Percentiles rank a stretch among this genome's conserved stretches.
Conservation (phyloP, 768 basidiomycete species). For the Terana coerulea region DNA sequence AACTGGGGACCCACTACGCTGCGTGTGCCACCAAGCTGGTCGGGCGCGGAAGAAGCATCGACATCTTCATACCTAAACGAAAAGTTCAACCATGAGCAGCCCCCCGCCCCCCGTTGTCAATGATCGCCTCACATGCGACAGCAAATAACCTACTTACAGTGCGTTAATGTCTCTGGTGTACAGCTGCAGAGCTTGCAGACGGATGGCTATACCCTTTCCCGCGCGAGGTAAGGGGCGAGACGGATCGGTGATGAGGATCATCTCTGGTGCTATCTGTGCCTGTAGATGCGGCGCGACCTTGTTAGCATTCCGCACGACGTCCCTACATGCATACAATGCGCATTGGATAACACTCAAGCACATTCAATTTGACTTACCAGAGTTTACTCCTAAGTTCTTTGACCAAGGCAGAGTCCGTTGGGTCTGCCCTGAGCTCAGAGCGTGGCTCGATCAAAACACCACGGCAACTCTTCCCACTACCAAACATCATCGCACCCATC, state of each 20-base stretch:
- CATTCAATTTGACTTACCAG: slow-evolving; percentile 9
- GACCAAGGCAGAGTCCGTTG: slow-evolving; percentile 1
- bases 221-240: slow-evolving; percentile 13
- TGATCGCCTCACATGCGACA: no score
- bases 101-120: no score
- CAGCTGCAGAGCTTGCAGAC: slow-evolving; percentile 5
- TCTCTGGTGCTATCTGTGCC: slow-evolving; percentile 31
- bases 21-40: no score
- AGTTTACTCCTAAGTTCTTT: slow-evolving; percentile 11
- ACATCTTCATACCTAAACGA: no score
- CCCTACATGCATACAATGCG: slow-evolving; percentile 19
- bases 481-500: slow-evolving; percentile 19
- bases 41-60: no score
- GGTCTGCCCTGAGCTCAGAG: slow-evolving; percentile 5
- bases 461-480: slow-evolving; percentile 9
- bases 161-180: slow-evolving; percentile 15
- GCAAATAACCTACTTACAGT: slow-evolving; percentile 12
- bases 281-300: slow-evolving; percentile 27
- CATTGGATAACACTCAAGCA: neutral
- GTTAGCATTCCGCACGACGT: slow-evolving; percentile 23
- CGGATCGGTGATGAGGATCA: slow-evolving; percentile 12
- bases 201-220: slow-evolving; percentile 12
- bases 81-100: no score
- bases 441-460: slow-evolving; percentile 16
- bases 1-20: no score